Evolutionary conservation across 768 basidiomycete species (phyloP), one percentile per base, ranked within the genome.

Genomic region (Mycena maculata): DNA sequence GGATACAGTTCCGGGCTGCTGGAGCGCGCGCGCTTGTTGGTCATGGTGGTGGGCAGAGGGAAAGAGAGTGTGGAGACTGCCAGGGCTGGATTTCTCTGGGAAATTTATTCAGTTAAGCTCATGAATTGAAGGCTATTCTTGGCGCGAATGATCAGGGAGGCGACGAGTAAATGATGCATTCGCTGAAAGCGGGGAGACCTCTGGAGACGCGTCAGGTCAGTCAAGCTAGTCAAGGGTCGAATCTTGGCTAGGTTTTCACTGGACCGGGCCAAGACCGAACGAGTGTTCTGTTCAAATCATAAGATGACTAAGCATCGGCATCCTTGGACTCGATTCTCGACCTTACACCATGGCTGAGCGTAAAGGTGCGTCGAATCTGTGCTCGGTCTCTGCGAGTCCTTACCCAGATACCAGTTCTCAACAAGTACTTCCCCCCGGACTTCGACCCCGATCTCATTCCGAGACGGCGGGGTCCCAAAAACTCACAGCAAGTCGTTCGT

Each of bases 371-470:
- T 22, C 18, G 6, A 53, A 12, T 31, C 41, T 31, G 11, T 10
- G 3, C 44, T 48, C 20, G 12, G n/a, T 12, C 1, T 20, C 47
- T 39, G 2, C 27, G 18, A 30, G 4, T 25, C 12, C 49, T 68
- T 18, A 63, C 30, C 2, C 9, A 6, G 9, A 45, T 4, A n/a
- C 18, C 68, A 94, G 95, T 96, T 54, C 84, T 96, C 72, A 96
- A 97, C 87, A 96, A 95, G 80, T 96, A 95, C 83, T 95, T 95
- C 76, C 96, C 96, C 55, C 96, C 97, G 81, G 96, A 99, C 80
- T 99, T 98, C 80, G 97, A 98, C 82, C 97, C 97, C 63, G 91
- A 93, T 72, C 92, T 98, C 80, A 98, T 98, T 78, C 94, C 94
- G 27, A 87, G 97, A 69, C 84, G 96, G 74, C 95, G 92, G 78